These are phyloP conservation scores for Centaurea solstitialis DNA, from an alignment of 129 eudicot genomes.

Conservation along the genomic window DNA sequence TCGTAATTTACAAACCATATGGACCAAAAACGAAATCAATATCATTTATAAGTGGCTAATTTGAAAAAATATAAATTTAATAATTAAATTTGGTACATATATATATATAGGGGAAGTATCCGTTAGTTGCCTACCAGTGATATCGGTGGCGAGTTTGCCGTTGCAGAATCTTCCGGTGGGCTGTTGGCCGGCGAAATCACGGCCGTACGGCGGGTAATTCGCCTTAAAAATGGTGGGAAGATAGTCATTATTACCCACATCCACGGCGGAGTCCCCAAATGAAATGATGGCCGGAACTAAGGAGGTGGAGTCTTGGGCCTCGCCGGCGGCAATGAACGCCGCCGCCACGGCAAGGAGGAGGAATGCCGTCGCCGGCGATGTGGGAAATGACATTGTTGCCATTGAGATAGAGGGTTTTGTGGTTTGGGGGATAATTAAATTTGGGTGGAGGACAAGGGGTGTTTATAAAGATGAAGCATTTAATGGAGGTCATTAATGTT, in stretches of 20 bases:
- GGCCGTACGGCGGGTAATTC: conserved; percentile 86
- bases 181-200: conserved; percentile 62
- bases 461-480: conserved; percentile 24
- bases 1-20: no score
- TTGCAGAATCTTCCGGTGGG: conserved; percentile 95
- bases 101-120: no score
- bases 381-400: not conserved
- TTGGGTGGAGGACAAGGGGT: not conserved
- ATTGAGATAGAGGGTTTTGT: not conserved
- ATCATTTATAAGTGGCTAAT: no score
- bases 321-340: conserved; percentile 11
- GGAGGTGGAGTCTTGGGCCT: conserved; percentile 54
- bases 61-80: no score
- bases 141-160: conserved; percentile 91
- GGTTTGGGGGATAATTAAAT: not conserved
- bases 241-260: conserved; percentile 86
- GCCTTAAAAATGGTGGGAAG: conserved; percentile 76
- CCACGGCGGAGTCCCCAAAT: conserved; percentile 89
- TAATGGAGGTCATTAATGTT: conserved; percentile 21
- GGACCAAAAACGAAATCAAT: no score
- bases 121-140: conserved; percentile 79
- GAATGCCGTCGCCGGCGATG: conserved; percentile 16
- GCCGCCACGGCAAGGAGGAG: conserved; percentile 28
- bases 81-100: no score
- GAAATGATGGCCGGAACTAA: conserved; percentile 79